Evolutionary conservation across 2,329 filamentous ascomycete species (phyloP).

Genomic region (Ophiostoma pallidulum): DNA sequence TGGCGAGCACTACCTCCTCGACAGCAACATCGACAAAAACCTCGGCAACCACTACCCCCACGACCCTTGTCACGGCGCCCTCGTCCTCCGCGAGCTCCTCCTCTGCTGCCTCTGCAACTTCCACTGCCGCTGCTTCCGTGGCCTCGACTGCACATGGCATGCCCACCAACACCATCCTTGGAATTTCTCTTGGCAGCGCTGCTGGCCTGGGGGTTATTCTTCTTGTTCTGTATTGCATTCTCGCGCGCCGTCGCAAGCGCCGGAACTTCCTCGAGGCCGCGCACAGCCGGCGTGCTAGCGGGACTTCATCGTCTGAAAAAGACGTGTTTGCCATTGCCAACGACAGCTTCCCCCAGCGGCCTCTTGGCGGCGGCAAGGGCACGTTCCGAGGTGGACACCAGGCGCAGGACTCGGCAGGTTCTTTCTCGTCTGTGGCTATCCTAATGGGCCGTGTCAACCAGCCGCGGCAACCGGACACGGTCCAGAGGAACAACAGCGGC

Average conservation of each 20-base stretch:
- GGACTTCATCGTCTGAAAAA: conserved; percentile 47
- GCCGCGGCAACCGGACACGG: conserved; percentile 29
- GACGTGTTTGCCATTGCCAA: conserved; percentile 39
- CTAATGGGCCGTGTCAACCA: conserved; percentile 52
- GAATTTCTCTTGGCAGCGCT: conserved; percentile 5
- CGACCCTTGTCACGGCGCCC: conserved; percentile 13
- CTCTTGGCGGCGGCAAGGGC: conserved; percentile 22
- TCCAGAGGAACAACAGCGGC: conserved; percentile 36
- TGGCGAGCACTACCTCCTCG: conserved; percentile 26
- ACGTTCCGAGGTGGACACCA: conserved; percentile 44
- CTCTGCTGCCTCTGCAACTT: conserved; percentile 21
- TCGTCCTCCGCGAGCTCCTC: conserved; percentile 17
- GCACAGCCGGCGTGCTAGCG: conserved; percentile 34
- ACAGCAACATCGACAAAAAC: conserved; percentile 23
- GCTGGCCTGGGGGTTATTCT: conserved; percentile 54
- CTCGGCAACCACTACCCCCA: conserved; percentile 16
- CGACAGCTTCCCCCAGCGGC: conserved; percentile 28
- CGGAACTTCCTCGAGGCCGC: conserved; percentile 40
- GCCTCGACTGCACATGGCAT: conserved; percentile 23
- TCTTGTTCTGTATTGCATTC: conserved; percentile 59
- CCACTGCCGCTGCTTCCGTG: conserved; percentile 16
- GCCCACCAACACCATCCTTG: conserved; percentile 50
- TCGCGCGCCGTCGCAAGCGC: conserved; percentile 48
- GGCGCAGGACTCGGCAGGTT: conserved; percentile 43
- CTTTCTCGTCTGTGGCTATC: conserved; percentile 55